Base-by-base conservation (phyloP, 495 filamentous ascomycete species). In the Chaetomium tenue region DNA sequence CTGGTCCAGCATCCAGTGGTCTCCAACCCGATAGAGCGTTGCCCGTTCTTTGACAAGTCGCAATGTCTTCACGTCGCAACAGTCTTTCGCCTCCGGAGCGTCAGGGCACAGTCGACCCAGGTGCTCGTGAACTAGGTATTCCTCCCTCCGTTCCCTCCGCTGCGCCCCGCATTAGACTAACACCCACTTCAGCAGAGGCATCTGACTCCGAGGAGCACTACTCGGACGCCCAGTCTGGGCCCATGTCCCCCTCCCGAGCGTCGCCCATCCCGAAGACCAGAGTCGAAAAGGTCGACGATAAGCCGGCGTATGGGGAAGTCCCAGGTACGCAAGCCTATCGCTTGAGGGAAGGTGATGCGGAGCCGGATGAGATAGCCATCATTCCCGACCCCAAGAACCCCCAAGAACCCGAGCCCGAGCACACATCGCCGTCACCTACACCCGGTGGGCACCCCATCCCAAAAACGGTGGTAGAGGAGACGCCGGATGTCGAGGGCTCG, bases 151-250 rank as follows among this genome's bases (percentile, higher is more conserved):
- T 22, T 6, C 26, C 48, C 25, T 37, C 15, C 26, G 22, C 40
- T 42, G 2, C 4, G 26, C 3, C 18, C 55, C 50, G 39, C 33
- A 33, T n/a, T 30, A 56, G 26, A 48, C 64, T 70, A 25, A 74
- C 64, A 48, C 18, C n/a, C 47, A 3, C n/a, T 37, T 30, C 42
- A 57, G 58, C 63, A 84, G 86, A 82, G 74, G 82, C 79, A 54
- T 89, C 89, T 22, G 88, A 88, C 62, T 89, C 87, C 51, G 91
- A 95, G 30, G 92, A 97, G 57, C 90, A 96, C 76, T 97, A 92
- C 75, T 92, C 92, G 56, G 92, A 96, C 81, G 92, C 92, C 64
- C 89, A 86, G 62, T 90, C 93, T 75, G 89, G 86, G 65, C 79
- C 76, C 59, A 72, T 63, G 68, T 83, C 83, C 57, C 84, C 58